Evolutionary conservation across 2,329 filamentous ascomycete genomes (phyloP).

Genomic region (Botryotinia narcissicola): DNA sequence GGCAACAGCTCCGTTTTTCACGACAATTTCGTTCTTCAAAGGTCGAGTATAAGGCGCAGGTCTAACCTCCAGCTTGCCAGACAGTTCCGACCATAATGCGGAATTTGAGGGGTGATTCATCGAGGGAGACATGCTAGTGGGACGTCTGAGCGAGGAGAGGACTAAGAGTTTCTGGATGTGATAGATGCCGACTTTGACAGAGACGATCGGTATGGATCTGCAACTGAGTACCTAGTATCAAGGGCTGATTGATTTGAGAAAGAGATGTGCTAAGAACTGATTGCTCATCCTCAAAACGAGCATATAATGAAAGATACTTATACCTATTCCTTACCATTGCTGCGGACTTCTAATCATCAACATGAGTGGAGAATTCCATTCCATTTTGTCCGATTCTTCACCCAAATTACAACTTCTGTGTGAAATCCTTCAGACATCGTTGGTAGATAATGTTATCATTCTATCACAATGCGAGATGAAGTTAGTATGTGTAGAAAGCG

Average conservation of each 20-base stretch:
- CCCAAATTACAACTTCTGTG: not conserved
- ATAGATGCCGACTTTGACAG: not conserved
- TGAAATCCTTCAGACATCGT: not conserved
- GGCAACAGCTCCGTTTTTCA: conserved; percentile 42
- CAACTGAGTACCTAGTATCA: not conserved
- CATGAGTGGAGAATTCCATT: not conserved
- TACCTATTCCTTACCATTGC: not conserved
- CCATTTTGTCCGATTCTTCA: not conserved
- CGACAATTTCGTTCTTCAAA: conserved; percentile 40
- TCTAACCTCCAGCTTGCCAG: conserved; percentile 38
- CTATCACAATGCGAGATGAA: not conserved
- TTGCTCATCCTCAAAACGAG: not conserved
- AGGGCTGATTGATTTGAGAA: not conserved
- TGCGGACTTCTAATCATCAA: not conserved
- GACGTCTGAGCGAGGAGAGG: not conserved
- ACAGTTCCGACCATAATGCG: conserved; percentile 26
- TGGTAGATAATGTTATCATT: not conserved
- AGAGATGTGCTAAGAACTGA: not conserved
- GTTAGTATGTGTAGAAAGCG: not conserved
- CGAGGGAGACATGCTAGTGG: not conserved
- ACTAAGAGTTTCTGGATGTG: not conserved
- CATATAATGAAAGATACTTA: conserved; percentile 6
- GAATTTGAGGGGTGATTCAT: not conserved
- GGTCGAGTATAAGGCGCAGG: conserved; percentile 42
- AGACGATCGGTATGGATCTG: not conserved